Evolutionary conservation across 1,284 basidiomycete genomes (phyloP), one percentile per base, ranked within the genome.

Genomic region (Afroboletus lepidellus): DNA sequence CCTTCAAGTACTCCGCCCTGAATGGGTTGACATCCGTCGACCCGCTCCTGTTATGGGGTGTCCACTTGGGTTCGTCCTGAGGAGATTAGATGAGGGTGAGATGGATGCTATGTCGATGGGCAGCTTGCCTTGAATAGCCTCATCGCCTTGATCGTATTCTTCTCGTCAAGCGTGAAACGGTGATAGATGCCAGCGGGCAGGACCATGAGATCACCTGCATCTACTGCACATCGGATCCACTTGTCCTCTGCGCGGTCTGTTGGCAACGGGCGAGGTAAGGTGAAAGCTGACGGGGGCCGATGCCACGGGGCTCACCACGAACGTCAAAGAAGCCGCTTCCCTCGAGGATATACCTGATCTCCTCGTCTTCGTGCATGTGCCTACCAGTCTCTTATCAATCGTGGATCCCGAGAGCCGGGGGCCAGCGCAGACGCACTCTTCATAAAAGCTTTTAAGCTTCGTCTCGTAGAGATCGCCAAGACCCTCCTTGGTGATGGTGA

Each of bases 301-400:
- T 12, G n/a, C n/a, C n/a, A 33, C 1, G 29, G 36, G 24, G 13
- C 80, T 56, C 55, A 87, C 88, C 86, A 55, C 90, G 79, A 29
- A 93, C 79, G 57, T 94, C 92, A 63, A 94, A 95, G 75, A 84
- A 96, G 0, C 92, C 92, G 41, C 81, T 84, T 8, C 92, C 93
- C 1, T 79, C 77, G 37, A 90, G 76, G 58, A 94, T 85, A 66
- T 90, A 96, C 16, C 92, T 78, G 60, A 94, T 94, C 72, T 94
- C 92, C 68, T 94, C 92, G 60, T 94, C 92, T 69, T 94, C 91
- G 61, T 94, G 92, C 73, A 94, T 78, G 61, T 94, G 91, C 63
- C 88, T 91, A 53, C 55, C 15, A 5, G 15, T 23, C 13, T n/a
- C 41, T 39, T 16, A 47, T 66, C 41, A 54, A 34, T 34, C 30